Evolutionary conservation across 2,329 filamentous ascomycete species (phyloP).

Genomic region (Sporothrix pseudoabietina): DNA sequence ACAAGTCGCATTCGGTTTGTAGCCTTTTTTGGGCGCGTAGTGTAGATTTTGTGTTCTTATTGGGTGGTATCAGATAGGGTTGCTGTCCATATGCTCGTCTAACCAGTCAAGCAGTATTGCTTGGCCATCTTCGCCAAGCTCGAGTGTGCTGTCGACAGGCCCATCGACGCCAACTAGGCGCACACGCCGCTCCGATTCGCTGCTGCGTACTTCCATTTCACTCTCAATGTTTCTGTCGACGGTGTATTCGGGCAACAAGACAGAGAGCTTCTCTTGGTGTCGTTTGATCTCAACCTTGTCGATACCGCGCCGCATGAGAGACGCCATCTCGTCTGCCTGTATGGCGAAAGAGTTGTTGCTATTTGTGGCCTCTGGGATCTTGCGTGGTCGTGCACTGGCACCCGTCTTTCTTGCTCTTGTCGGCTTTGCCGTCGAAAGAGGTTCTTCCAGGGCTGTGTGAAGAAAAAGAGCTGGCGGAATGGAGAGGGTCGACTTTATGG

Average conservation of each 20-base stretch:
- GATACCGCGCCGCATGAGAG: conserved; percentile 54
- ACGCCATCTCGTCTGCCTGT: conserved; percentile 53
- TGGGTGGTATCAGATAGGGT: neutral
- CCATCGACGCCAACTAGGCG: conserved; percentile 44
- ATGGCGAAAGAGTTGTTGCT: conserved; percentile 48
- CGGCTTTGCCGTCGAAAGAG: conserved; percentile 15
- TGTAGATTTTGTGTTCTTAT: neutral
- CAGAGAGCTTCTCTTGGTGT: conserved; percentile 46
- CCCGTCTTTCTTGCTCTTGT: neutral
- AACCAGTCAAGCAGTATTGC: conserved; percentile 30
- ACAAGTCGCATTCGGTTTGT: neutral
- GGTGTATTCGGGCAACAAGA: neutral
- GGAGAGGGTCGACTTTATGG: conserved; percentile 50
- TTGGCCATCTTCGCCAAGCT: conserved; percentile 21
- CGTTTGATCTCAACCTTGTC: conserved; percentile 50
- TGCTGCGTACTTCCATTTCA: conserved; percentile 33
- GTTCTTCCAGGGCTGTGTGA: conserved; percentile 44
- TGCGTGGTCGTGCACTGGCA: neutral
- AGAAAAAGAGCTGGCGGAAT: conserved; percentile 55
- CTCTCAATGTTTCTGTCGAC: conserved; percentile 41
- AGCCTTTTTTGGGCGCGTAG: neutral
- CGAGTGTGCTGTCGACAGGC: neutral
- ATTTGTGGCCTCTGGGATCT: conserved; percentile 30
- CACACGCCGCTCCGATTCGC: conserved; percentile 46
- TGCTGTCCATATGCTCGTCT: conserved; percentile 25